Evolutionary conservation across 2,329 filamentous ascomycete species (phyloP).

Genomic region (Hypomyces perniciosus): DNA sequence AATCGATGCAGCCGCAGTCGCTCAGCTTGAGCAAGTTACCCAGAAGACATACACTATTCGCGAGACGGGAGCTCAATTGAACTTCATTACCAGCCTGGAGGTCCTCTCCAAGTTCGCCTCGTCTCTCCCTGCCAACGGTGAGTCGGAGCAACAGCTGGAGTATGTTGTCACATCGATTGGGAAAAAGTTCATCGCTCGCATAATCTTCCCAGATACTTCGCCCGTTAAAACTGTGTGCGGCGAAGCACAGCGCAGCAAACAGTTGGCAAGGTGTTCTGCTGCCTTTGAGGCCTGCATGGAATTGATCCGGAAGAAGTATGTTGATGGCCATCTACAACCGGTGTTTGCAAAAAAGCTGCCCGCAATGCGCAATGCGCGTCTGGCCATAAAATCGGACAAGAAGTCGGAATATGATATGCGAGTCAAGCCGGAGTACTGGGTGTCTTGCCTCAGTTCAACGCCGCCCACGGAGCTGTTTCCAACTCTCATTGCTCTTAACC

Average conservation of each 20-base stretch:
- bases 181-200: conserved; percentile 66
- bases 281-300: conserved; percentile 76
- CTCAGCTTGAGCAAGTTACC: conserved; percentile 17
- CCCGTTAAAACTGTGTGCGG: conserved; percentile 65
- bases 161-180: conserved; percentile 57
- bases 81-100: conserved; percentile 65
- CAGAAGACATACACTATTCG: conserved; percentile 55
- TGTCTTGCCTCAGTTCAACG: conserved; percentile 27
- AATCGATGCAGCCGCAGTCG: conserved; percentile 13
- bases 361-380: conserved; percentile 75
- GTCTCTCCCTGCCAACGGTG: conserved; percentile 41
- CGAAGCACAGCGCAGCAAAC: conserved; percentile 59
- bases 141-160: conserved; percentile 36
- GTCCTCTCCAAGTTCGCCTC: conserved; percentile 69
- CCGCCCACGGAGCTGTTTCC: conserved; percentile 51
- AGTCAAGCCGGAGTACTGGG: conserved; percentile 73
- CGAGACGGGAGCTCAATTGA: conserved; percentile 69
- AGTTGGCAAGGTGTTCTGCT: conserved; percentile 77
- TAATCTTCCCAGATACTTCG: conserved; percentile 69
- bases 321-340: conserved; percentile 71
- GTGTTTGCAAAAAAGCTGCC: conserved; percentile 66
- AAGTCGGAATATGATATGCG: conserved; percentile 69
- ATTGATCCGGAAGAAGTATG: conserved; percentile 57
- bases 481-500: conserved; percentile 53
- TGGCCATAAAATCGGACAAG: conserved; percentile 77